These are phyloP conservation scores for Bromus sterilis DNA, from an alignment of 176 grass and related monocot genomes.

Conservation along the genomic window DNA sequence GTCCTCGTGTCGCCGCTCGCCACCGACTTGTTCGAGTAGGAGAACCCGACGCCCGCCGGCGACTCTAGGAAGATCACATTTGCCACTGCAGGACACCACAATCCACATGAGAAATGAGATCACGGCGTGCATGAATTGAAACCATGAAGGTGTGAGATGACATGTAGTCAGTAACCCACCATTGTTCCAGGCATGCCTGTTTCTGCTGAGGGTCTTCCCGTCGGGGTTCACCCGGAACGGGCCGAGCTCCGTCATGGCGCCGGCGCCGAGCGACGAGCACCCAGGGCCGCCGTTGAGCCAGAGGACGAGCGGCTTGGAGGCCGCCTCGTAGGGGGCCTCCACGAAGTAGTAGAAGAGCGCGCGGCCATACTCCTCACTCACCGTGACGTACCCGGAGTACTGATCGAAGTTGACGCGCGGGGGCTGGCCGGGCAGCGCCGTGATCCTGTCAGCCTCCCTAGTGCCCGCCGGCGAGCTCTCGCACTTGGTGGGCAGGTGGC, in stretches of 20 bases:
- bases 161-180: background rate
- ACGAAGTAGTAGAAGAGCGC: constrained; percentile 71
- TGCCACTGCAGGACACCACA: constrained; percentile 9
- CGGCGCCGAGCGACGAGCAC: constrained; percentile 42
- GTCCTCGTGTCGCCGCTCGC: background rate
- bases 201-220: constrained; percentile 36
- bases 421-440: constrained; percentile 44
- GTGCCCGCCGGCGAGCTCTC: background rate
- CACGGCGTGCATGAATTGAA: no score
- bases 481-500: background rate
- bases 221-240: constrained; percentile 54
- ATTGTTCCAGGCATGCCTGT: constrained; percentile 45
- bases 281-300: constrained; percentile 63
- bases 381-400: constrained; percentile 48
- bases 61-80: constrained; percentile 62
- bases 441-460: constrained; percentile 49
- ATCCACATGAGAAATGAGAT: no score
- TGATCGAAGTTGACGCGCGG: constrained; percentile 39
- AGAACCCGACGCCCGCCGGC: constrained; percentile 53
- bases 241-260: constrained; percentile 44
- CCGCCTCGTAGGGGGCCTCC: constrained; percentile 32
- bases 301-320: constrained; percentile 47
- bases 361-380: constrained; percentile 35
- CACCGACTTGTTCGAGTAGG: constrained; percentile 31
- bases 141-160: background rate